Conservation (phyloP, 345 rosid genomes). For the Gossypium ekmanianum region DNA sequence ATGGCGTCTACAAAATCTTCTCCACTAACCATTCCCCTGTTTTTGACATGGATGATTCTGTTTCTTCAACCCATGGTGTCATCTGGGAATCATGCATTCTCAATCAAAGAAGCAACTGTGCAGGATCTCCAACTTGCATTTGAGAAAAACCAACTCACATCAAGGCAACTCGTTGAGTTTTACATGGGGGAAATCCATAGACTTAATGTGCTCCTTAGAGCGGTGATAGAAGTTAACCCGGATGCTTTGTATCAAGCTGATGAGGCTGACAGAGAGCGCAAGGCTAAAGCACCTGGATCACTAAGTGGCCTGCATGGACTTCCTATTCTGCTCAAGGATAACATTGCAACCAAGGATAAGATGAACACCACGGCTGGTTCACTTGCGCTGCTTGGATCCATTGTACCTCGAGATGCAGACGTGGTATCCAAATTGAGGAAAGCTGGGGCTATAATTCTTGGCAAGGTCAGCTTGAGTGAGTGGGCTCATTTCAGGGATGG, state of each 20-base stretch:
- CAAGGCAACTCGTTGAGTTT: conserved; percentile 35
- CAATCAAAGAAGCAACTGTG: conserved; percentile 39
- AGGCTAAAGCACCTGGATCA: conserved; percentile 9
- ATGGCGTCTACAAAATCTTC: not conserved
- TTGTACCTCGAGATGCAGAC: conserved; percentile 43
- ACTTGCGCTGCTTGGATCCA: conserved; percentile 36
- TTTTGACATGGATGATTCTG: not conserved
- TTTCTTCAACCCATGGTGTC: not conserved
- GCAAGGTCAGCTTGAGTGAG: conserved; percentile 58
- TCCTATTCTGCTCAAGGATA: conserved; percentile 55
- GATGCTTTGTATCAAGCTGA: conserved; percentile 36
- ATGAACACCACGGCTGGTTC: conserved; percentile 57
- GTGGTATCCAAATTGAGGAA: conserved; percentile 44
- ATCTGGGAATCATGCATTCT: not conserved
- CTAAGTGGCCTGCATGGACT: conserved; percentile 41
- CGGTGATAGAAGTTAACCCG: conserved; percentile 42
- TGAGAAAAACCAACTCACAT: conserved; percentile 33
- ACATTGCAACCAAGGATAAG: conserved; percentile 48
- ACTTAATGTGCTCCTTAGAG: conserved; percentile 34
- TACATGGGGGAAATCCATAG: conserved; percentile 27
- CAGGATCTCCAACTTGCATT: conserved; percentile 33
- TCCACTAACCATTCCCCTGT: not conserved
- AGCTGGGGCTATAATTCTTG: conserved; percentile 49
- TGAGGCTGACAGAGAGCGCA: conserved; percentile 35
- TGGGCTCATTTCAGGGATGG: conserved; percentile 40